Percentiles rank a stretch among this genome's conserved stretches.
Evolutionary conservation across 768 basidiomycete species (phyloP).

Genomic region (Rhodotorula paludigena): DNA sequence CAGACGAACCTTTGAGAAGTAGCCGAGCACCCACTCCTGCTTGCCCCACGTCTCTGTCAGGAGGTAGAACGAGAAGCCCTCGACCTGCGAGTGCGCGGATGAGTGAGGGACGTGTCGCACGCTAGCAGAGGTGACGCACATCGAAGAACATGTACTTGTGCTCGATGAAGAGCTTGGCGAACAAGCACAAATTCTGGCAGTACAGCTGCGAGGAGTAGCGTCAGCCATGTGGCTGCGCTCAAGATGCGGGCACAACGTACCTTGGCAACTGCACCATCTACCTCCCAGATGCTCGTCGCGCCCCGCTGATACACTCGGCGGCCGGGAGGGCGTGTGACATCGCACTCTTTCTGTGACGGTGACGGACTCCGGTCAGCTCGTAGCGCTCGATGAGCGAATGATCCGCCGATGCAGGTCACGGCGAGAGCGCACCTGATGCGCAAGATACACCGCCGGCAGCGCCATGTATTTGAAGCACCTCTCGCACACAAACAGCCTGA

Average conservation of each 20-base stretch:
- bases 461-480: conserved; percentile 96
- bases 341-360: conserved; percentile 61
- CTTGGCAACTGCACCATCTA: conserved; percentile 81
- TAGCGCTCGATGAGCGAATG: not conserved
- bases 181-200: conserved; percentile 90
- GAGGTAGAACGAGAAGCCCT: conserved; percentile 76
- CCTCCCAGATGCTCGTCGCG: conserved; percentile 87
- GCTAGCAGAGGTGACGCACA: conserved; percentile 54
- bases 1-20: conserved; percentile 58
- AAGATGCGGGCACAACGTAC: no score
- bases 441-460: conserved; percentile 61
- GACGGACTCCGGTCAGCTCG: not conserved
- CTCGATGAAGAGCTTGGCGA: conserved; percentile 98
- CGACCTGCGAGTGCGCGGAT: conserved; percentile 39
- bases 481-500: conserved; percentile 72
- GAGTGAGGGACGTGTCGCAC: not conserved
- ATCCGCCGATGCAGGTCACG: not conserved
- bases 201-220: conserved; percentile 73
- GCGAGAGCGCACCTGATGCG: conserved; percentile 57
- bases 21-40: conserved; percentile 73
- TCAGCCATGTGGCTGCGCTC: no score
- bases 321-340: conserved; percentile 70
- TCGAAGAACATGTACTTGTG: conserved; percentile 93
- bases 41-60: conserved; percentile 75
- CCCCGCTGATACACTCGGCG: conserved; percentile 83